phyloP scores from a whole-genome alignment of 140 eudicot genomes.

The Cichorium intybus region DNA sequence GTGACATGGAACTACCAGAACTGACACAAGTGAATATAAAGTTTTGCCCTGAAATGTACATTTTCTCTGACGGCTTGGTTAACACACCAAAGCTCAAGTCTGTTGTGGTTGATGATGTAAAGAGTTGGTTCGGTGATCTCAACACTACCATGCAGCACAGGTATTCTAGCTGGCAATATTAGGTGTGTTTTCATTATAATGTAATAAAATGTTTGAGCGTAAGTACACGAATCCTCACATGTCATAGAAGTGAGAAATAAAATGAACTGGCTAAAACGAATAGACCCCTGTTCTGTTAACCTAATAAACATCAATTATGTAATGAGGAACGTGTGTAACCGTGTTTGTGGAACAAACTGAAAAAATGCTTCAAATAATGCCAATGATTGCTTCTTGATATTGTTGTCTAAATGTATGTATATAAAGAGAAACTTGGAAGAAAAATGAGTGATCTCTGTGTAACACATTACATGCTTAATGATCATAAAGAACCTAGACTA shows the following conservation, averaged over 20 bases:
- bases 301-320: too few relatives aligned
- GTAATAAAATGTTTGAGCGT: neutral
- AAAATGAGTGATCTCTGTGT: too few relatives aligned
- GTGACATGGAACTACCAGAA: constrained; percentile 29
- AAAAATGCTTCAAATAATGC: too few relatives aligned
- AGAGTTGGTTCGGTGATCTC: constrained; percentile 24
- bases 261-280: neutral
- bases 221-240: neutral
- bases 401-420: too few relatives aligned
- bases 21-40: constrained; percentile 22
- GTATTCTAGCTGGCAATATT: constrained; percentile 2
- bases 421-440: too few relatives aligned
- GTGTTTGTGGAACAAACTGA: too few relatives aligned
- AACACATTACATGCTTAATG: too few relatives aligned
- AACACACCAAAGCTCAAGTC: constrained; percentile 24
- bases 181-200: constrained; percentile 19
- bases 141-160: constrained; percentile 23
- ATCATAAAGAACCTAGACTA: too few relatives aligned
- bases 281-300: neutral
- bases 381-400: too few relatives aligned
- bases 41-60: constrained; percentile 23
- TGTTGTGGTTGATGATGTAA: constrained; percentile 21
- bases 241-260: neutral
- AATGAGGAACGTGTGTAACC: too few relatives aligned
- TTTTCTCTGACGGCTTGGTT: constrained; percentile 29